Base-by-base conservation (phyloP, 768 basidiomycete genomes). In the Holtermannia corniformis region DNA sequence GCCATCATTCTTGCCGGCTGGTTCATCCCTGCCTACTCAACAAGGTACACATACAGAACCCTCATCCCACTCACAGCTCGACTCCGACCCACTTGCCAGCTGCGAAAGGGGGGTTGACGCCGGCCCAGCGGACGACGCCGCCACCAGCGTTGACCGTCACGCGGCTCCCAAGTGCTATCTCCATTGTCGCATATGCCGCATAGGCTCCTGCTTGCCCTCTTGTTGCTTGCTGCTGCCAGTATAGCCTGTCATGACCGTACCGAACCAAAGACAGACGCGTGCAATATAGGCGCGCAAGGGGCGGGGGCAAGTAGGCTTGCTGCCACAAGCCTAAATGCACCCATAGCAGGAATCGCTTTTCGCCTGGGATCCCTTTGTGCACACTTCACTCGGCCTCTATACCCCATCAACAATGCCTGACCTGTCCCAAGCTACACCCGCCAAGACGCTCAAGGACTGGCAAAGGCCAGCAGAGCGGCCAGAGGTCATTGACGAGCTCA, bases 1-100 rank as follows among this genome's bases (percentile, higher is more conserved):
- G 1, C 95, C 95, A 62, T 97, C 87, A 76, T 99, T 99, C 82
- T 97, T 99, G 37, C 95, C 95, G 43, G 80, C 84, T 5, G 81
- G 73, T 62, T 67, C 65, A n/a, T 62, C 44, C 46, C 66, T 65
- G 41, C 49, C 23, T 19, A 13, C 22, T 23, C 16, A 3, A 28
- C 11, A 19, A 25, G 20, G 21, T 5, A 16, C 21, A 12, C 14
- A 41, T 13, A 26, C 22, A 47, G 44, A 46, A 37, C 4, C 46
- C 7, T 41, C 22, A 21, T 10, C 4, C 2, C 0, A 63, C 72
- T 55, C 78, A 80, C 44, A 99, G 79, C 65, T 93, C 91, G 49
- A 97, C 82, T 10, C 95, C 95, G 47, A 95, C 79, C 93, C 93
- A 99, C 78, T 86, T 89, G 0, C 95, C 95, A 1, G 81, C 72